Evolutionary conservation across 2,329 filamentous ascomycete species (phyloP), one percentile per base, ranked within the genome.

Genomic region (Dactylellina leptospora): DNA sequence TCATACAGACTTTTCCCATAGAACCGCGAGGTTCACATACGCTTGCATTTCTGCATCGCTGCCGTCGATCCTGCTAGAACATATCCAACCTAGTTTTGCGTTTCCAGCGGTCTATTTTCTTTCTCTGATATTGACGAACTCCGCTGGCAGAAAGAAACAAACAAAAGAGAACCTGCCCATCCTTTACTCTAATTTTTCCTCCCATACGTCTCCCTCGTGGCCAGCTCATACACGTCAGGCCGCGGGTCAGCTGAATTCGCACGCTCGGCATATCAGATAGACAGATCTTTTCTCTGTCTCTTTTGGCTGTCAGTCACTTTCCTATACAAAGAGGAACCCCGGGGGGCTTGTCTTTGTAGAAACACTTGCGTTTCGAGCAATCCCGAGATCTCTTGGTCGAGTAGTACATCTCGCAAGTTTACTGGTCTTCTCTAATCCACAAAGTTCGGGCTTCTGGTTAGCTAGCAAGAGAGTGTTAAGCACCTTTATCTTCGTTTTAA

Each of bases 181-280:
- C n/a, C n/a, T n/a, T n/a, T n/a, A n/a, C n/a, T n/a, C n/a, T n/a
- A n/a, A n/a, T 3, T 5, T 45, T 45, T 22, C 40, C 20, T 62
- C 45, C 58, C 40, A 55, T 66, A 48, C 18, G 50, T 51, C 58
- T 56, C 50, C 60, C 53, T 64, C 47, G 54, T 63, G 59, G 68
- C 59, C 68, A 72, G 44, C 59, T 72, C 59, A 59, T 71, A 70
- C 68, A 72, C 68, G 68, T 72, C 68, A 64, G 55, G 59, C 61
- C 59, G 59, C 59, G 36, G 66, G 68, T 72, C 59, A 72, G 68
- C 68, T 72, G 68, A 72, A 59, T 64, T 61, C 66, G 58, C 66
- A 66, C 53, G 42, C 45, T 47, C 48, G 54, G 60, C 59, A 54
- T 45, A 54, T 59, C n/a, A 58, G 59, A 63, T 45, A 63, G 50